Conservation (phyloP, 2,329 filamentous ascomycete genomes). For the Golovinomyces cichoracearum region DNA sequence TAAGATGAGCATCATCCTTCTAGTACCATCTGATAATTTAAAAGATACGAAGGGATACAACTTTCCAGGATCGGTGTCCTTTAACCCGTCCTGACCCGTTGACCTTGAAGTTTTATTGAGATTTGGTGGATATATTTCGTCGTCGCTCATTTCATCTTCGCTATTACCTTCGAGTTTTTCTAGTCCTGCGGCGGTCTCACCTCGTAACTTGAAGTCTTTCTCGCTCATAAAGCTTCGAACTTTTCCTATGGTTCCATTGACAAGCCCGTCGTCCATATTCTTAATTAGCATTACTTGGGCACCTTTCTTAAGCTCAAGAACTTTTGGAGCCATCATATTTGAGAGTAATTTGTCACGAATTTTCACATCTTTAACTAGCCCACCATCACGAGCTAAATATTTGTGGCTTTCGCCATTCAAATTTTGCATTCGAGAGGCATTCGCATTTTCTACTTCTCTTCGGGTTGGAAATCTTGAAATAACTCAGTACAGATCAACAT, state of each 20-base stretch:
- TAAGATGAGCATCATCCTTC: constrained; percentile 52
- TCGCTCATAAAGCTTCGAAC: constrained; percentile 59
- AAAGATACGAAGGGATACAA: constrained; percentile 73
- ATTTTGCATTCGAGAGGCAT: constrained; percentile 43
- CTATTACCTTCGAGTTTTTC: constrained; percentile 19
- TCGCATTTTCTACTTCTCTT: constrained; percentile 68
- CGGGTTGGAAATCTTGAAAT: constrained; percentile 52
- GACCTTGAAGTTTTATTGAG: background rate
- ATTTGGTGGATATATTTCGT: constrained; percentile 6
- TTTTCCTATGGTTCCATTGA: constrained; percentile 81
- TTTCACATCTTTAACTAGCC: constrained; percentile 35
- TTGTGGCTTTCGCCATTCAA: constrained; percentile 41
- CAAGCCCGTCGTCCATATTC: constrained; percentile 78
- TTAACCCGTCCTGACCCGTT: constrained; percentile 8
- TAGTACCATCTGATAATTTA: constrained; percentile 48
- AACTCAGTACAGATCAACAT: constrained; percentile 7
- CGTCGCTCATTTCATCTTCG: constrained; percentile 18
- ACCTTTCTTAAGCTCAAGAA: constrained; percentile 60
- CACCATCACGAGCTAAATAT: constrained; percentile 52
- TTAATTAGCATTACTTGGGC: constrained; percentile 99
- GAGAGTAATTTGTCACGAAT: constrained; percentile 51
- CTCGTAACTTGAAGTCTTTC: constrained; percentile 30
- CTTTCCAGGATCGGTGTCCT: constrained; percentile 21
- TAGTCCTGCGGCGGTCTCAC: constrained; percentile 29
- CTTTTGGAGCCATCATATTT: constrained; percentile 81